Percentiles rank a stretch among this genome's conserved stretches.
Conservation (phyloP, 2,329 filamentous ascomycete species). For the Chaetomiaceae sp. region DNA sequence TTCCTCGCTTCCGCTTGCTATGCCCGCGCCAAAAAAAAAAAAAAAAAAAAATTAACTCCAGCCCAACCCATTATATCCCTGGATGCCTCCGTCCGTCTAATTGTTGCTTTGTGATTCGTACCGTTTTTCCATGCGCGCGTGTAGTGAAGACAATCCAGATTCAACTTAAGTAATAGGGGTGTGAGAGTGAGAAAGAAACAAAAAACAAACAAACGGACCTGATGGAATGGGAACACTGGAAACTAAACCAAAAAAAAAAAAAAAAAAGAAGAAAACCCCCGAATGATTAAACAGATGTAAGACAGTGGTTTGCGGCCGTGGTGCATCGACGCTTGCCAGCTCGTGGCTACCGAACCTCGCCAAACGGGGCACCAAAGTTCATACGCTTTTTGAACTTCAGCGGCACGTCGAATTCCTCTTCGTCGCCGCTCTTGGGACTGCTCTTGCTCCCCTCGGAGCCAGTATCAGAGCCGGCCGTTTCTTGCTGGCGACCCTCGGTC, state of each 20-base stretch:
- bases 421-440: constrained; percentile 28
- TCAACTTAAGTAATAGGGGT: too few relatives aligned
- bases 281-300: not conserved
- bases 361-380: constrained; percentile 48
- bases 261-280: not conserved
- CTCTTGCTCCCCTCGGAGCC: constrained; percentile 25
- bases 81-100: not conserved
- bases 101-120: not conserved
- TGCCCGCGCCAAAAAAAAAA: too few relatives aligned
- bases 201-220: not conserved
- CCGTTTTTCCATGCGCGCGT: not conserved
- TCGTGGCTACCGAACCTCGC: constrained; percentile 26
- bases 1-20: not conserved
- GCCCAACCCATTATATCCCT: not conserved
- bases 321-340: too few relatives aligned
- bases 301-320: not conserved
- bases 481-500: not conserved
- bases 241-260: too few relatives aligned
- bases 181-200: not conserved
- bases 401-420: constrained; percentile 40
- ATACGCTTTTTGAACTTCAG: constrained; percentile 43
- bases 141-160: not conserved
- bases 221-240: too few relatives aligned
- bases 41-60: not conserved
- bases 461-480: constrained; percentile 11